A percentile compares a stretch with the other conserved stretches of the same genome.
Conservation (phyloP, 257 asterid genomes). For the Solanum corneliomulleri region DNA sequence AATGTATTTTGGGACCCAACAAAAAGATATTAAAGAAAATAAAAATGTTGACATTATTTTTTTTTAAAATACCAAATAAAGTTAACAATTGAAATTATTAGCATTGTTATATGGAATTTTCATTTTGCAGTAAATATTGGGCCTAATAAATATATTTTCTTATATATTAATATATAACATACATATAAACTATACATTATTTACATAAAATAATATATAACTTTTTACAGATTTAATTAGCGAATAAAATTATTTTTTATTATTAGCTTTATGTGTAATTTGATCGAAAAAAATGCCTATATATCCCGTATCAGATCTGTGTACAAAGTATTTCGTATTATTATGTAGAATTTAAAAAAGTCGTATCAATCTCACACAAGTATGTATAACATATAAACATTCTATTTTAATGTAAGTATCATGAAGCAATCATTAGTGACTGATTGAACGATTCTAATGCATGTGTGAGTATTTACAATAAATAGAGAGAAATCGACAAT, state of each 20-base stretch:
- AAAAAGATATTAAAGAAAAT: not conserved
- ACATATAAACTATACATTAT: not conserved
- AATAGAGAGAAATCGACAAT: not conserved
- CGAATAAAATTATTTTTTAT: not conserved
- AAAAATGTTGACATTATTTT: too few relatives aligned
- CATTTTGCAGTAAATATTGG: too few relatives aligned
- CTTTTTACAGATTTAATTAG: not conserved
- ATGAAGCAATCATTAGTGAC: not conserved
- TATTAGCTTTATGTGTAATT: not conserved
- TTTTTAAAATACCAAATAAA: not conserved
- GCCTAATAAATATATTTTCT: too few relatives aligned
- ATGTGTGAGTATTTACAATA: not conserved
- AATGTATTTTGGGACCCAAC: not conserved
- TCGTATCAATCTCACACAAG: not conserved
- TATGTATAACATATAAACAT: not conserved
- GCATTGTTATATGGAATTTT: too few relatives aligned
- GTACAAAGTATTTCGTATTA: not conserved
- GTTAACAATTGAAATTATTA: too few relatives aligned
- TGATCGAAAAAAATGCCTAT: not conserved
- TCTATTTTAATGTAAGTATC: not conserved
- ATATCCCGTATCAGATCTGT: not conserved
- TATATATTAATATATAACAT: not conserved
- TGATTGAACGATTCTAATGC: not conserved
- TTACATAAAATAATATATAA: not conserved
- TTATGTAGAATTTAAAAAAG: not conserved